Evolutionary conservation across 2,329 filamentous ascomycete genomes (phyloP).

Genomic region (Aspergillus neoniger): DNA sequence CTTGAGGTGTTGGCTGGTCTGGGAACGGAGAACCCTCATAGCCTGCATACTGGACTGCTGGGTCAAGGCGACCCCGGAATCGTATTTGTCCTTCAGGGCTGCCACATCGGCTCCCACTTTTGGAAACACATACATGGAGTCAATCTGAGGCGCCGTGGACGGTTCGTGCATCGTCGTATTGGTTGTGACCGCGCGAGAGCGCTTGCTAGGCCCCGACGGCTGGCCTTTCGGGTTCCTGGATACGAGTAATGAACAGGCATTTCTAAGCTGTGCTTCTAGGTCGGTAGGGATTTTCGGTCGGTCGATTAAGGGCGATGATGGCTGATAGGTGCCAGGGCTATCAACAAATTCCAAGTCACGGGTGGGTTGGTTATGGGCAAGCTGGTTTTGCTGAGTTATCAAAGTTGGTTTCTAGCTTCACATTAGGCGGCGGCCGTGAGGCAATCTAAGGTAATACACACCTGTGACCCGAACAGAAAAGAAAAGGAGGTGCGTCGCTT

Average conservation of each 20-base stretch:
- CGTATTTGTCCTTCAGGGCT: constrained; percentile 19
- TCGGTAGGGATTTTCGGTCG: constrained; percentile 36
- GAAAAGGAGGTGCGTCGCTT: constrained; percentile 21
- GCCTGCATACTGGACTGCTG: constrained; percentile 22
- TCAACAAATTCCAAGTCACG: constrained; percentile 39
- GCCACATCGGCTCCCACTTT: constrained; percentile 11
- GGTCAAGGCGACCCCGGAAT: constrained; percentile 27
- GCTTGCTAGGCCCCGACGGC: constrained; percentile 3
- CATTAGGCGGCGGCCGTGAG: neutral
- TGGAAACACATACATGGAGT: constrained; percentile 15
- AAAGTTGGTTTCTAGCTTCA: constrained; percentile 19
- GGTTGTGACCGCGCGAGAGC: neutral
- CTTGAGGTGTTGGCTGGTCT: constrained; percentile 12
- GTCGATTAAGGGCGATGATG: constrained; percentile 35
- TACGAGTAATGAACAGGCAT: constrained; percentile 36
- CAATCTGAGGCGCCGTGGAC: constrained; percentile 7
- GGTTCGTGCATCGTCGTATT: neutral
- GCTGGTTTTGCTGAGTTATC: constrained; percentile 14
- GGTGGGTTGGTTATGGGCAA: constrained; percentile 18
- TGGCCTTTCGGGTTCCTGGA: constrained; percentile 33
- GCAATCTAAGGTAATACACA: constrained; percentile 1
- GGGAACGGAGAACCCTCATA: constrained; percentile 16
- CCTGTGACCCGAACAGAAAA: constrained; percentile 20
- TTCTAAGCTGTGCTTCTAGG: constrained; percentile 38
- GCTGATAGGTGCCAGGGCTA: constrained; percentile 33